Conservation (phyloP, 495 filamentous ascomycete species). For the Penicillium mononematosum region DNA sequence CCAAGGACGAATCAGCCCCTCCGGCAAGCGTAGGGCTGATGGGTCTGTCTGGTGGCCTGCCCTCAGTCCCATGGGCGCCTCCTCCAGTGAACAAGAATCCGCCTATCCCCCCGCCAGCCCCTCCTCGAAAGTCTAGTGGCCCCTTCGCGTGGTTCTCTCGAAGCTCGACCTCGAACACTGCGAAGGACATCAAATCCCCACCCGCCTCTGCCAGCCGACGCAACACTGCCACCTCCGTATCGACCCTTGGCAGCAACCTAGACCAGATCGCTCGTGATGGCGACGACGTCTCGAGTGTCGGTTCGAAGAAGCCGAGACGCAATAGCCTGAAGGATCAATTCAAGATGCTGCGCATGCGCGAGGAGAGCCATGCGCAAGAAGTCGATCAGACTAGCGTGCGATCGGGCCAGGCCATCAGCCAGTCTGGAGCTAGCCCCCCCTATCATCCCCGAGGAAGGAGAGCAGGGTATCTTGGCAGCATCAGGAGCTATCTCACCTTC, state of each 20-base stretch:
- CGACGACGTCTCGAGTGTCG: conserved; percentile 47
- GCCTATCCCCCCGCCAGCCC: conserved; percentile 43
- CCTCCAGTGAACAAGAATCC: conserved; percentile 41
- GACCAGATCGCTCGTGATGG: conserved; percentile 71
- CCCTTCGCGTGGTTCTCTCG: conserved; percentile 88
- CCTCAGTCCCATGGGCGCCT: conserved; percentile 52
- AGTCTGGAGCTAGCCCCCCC: conserved; percentile 55
- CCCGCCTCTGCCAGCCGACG: conserved; percentile 50
- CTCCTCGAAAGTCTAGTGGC: conserved; percentile 67
- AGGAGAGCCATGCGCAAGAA: conserved; percentile 63
- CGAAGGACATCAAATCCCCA: conserved; percentile 57
- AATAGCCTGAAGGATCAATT: conserved; percentile 83
- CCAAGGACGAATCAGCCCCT: conserved; percentile 47
- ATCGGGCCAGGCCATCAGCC: conserved; percentile 44
- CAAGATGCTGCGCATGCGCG: conserved; percentile 75
- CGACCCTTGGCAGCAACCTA: conserved; percentile 69
- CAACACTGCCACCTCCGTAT: conserved; percentile 74
- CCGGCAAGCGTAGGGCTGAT: conserved; percentile 43
- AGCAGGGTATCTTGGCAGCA: conserved; percentile 30
- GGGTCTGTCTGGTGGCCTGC: conserved; percentile 50
- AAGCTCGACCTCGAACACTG: conserved; percentile 53
- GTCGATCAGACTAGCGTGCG: conserved; percentile 36
- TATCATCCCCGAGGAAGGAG: conserved; percentile 55
- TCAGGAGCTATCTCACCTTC: conserved; percentile 34
- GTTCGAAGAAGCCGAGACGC: conserved; percentile 49